Evolutionary conservation across 345 rosid genomes (phyloP), one percentile per base, ranked within the genome.

Genomic region (Erucastrum elatum): DNA sequence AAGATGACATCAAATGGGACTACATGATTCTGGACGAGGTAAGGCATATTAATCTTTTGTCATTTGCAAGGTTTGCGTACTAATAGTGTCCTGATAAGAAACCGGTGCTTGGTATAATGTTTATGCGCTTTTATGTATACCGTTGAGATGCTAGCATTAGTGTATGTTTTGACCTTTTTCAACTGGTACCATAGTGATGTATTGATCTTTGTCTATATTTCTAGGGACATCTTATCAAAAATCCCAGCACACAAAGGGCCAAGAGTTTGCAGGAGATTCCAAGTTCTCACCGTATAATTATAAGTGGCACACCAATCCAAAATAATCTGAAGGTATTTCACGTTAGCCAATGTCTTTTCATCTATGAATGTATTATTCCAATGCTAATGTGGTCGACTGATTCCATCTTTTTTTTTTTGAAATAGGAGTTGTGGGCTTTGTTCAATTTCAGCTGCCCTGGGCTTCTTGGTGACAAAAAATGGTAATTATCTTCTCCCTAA

Each of bases 11-110:
- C 77, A 68, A 78, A 67, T 93, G 99, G 99, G 98, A 95, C 82
- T 95, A 95, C 82, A 90, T 95, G 96, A 89, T 95, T 77, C 96
- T 95, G 25, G 99, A 95, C 63, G 99, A 95, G 99, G 99, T 95
- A 83, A 49, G 21, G 8, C 37, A 75, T 25, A 56, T 26, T 49
- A 63, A 80, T 65, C n/a, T 51, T 8, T 34, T 62, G 13, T 71
- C 46, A 58, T 65, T 55, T 75, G 51, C 6, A 27, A 68, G 29
- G 63, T 70, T 29, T 66, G 59, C 8, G 25, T 30, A 3, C 34
- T 63, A 44, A n/a, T 58, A 64, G 27, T 49, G 59, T 58, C 51
- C 35, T 12, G 33, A 5, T 31, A 25, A 51, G 64, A 15, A 78
- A 64, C 35, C 4, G 58, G 6, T 65, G 17, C 30, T 61, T 62